phyloP scores from a whole-genome alignment of 345 rosid species.

The Populus alba region DNA sequence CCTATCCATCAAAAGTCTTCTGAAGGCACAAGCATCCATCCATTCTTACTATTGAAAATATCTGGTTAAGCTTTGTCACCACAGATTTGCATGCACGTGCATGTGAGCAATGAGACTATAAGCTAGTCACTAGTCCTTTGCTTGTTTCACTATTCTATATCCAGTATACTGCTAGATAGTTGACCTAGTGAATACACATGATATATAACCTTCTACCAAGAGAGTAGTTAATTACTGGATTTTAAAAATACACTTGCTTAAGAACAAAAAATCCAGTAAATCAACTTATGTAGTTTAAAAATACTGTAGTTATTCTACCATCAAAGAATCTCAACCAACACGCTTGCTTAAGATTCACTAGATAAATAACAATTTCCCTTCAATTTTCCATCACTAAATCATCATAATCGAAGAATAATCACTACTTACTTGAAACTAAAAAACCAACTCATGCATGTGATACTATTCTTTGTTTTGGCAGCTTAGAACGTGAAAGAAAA shows the following conservation, averaged over 20 bases:
- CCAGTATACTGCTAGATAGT: not conserved
- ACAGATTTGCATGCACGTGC: not conserved
- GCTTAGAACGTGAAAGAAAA: not conserved
- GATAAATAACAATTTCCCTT: not conserved
- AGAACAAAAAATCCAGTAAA: too few species aligned
- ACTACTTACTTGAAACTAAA: not conserved
- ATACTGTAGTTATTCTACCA: not conserved
- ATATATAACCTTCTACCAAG: not conserved
- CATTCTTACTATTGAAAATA: not conserved
- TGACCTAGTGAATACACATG: not conserved
- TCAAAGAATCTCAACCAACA: not conserved
- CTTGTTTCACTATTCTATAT: not conserved
- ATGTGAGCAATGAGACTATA: not conserved
- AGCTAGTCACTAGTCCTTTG: not conserved
- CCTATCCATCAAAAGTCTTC: not conserved
- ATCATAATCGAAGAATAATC: not conserved
- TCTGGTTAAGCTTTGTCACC: not conserved
- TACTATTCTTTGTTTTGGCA: not conserved
- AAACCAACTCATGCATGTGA: constrained; percentile 2
- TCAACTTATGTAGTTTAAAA: too few species aligned
- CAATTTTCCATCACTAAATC: not conserved
- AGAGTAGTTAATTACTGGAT: too few species aligned
- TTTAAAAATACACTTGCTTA: too few species aligned
- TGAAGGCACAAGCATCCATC: not conserved
- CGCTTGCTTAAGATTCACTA: not conserved